A percentile compares a stretch with the other conserved stretches of the same genome.
These are phyloP conservation scores for Periconia macrospinosa DNA, from an alignment of 2,329 filamentous ascomycete species.

Conservation along the genomic window DNA sequence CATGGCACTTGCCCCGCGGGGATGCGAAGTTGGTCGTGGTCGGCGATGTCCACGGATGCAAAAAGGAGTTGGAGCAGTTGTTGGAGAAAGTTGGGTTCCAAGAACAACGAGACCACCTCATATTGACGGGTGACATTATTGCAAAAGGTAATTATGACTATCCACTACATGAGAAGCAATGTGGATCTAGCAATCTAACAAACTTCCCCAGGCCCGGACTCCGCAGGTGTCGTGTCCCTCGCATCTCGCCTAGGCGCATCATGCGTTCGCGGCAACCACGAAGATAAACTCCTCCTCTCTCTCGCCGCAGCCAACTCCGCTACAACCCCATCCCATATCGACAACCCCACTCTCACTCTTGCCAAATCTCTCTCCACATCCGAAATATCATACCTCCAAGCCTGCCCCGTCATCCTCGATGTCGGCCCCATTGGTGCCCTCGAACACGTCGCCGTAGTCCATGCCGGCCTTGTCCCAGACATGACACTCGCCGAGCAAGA, in stretches of 20 bases:
- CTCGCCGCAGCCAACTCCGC: slow-evolving; percentile 48
- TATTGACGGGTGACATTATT: slow-evolving; percentile 52
- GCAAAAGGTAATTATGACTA: slow-evolving; percentile 61
- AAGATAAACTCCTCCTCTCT: slow-evolving; percentile 78
- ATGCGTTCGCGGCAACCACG: slow-evolving; percentile 88
- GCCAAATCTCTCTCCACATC: slow-evolving; percentile 59
- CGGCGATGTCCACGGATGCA: slow-evolving; percentile 92
- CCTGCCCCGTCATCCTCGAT: slow-evolving; percentile 76
- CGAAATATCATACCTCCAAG: slow-evolving; percentile 70
- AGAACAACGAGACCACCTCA: slow-evolving; percentile 53
- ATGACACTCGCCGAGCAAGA: slow-evolving; percentile 71
- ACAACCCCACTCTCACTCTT: slow-evolving; percentile 52
- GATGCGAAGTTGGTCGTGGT: slow-evolving; percentile 73
- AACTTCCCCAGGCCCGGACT: slow-evolving; percentile 64
- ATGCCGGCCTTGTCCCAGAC: slow-evolving; percentile 82
- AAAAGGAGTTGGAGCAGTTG: slow-evolving; percentile 60
- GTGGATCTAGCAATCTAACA: slow-evolving; percentile 3
- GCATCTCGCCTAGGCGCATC: slow-evolving; percentile 74
- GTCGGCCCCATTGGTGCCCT: slow-evolving; percentile 64
- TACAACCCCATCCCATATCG: slow-evolving; percentile 28
- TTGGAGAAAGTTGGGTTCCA: slow-evolving; percentile 69
- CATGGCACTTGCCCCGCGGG: slow-evolving; percentile 47
- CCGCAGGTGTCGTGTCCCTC: slow-evolving; percentile 72
- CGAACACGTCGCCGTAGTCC: slow-evolving; percentile 73
- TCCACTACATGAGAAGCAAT: background rate